A percentile compares a stretch with the other conserved stretches of the same genome.
Conservation (phyloP, 768 basidiomycete species). For the Mycena rosella region DNA sequence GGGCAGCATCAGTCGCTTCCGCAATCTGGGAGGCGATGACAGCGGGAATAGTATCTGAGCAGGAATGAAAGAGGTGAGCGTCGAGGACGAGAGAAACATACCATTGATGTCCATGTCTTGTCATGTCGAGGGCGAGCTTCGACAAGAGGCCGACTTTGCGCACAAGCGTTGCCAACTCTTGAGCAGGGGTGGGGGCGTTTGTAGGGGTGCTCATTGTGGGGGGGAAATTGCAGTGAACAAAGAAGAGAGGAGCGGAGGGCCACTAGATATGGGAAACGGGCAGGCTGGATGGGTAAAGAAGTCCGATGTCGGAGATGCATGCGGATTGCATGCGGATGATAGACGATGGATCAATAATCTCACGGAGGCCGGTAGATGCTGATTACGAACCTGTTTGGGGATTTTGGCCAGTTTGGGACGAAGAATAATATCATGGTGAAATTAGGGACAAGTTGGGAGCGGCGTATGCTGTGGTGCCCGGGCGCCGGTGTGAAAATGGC, state of each 20-base stretch:
- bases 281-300: background rate
- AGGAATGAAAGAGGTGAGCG: too few relatives aligned
- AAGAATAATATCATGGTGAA: too few relatives aligned
- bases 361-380: too few relatives aligned
- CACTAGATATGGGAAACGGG: background rate
- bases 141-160: background rate
- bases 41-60: background rate
- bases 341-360: background rate
- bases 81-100: background rate
- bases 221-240: background rate
- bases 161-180: slow-evolving; percentile 3
- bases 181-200: background rate
- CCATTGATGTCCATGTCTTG: background rate
- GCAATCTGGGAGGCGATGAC: background rate
- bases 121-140: slow-evolving; percentile 1
- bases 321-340: background rate
- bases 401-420: too few relatives aligned
- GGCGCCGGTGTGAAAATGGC: too few relatives aligned
- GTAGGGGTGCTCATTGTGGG: background rate
- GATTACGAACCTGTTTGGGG: too few relatives aligned
- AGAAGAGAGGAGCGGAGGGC: background rate
- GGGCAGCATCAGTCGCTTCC: background rate
- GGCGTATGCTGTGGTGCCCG: too few relatives aligned
- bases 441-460: too few relatives aligned
- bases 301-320: too few relatives aligned